phyloP scores from a whole-genome alignment of 2,329 filamentous ascomycete genomes.

The Calonectria pseudoreteaudii region DNA sequence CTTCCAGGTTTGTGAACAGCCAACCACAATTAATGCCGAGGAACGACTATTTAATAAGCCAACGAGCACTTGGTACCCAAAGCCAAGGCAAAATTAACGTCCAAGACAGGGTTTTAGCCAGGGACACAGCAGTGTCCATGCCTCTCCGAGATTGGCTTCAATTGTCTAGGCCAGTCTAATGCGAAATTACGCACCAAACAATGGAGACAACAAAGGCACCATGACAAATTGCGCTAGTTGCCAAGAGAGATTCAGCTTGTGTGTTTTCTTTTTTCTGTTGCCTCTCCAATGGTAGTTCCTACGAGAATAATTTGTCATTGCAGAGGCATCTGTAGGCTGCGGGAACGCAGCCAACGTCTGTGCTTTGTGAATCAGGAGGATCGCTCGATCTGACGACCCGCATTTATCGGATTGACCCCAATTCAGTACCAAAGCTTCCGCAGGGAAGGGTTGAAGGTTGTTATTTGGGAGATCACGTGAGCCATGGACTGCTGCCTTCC shows the following conservation, averaged over 20 bases:
- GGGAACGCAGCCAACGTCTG: not conserved
- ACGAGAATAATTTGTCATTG: not conserved
- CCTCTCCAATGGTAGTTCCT: not conserved
- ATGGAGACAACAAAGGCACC: not conserved
- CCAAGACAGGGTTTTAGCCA: not conserved
- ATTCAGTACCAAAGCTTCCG: not conserved
- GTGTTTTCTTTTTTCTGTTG: not conserved
- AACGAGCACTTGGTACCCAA: not conserved
- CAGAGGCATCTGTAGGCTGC: not conserved
- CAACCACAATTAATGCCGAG: not conserved
- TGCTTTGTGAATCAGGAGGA: not conserved
- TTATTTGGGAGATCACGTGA: not conserved
- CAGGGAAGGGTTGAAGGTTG: not conserved
- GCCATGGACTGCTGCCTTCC: not conserved
- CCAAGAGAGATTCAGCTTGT: not conserved
- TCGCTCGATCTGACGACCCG: not conserved
- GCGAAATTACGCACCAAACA: not conserved
- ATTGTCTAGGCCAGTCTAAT: not conserved
- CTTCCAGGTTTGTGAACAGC: too few relatives aligned
- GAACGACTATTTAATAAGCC: not conserved
- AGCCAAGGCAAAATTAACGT: not conserved
- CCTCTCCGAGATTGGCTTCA: not conserved
- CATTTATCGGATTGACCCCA: not conserved
- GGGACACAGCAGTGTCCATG: not conserved
- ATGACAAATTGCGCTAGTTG: not conserved